Evolutionary conservation across 345 rosid genomes (phyloP).

Genomic region (Melaleuca alternifolia): DNA sequence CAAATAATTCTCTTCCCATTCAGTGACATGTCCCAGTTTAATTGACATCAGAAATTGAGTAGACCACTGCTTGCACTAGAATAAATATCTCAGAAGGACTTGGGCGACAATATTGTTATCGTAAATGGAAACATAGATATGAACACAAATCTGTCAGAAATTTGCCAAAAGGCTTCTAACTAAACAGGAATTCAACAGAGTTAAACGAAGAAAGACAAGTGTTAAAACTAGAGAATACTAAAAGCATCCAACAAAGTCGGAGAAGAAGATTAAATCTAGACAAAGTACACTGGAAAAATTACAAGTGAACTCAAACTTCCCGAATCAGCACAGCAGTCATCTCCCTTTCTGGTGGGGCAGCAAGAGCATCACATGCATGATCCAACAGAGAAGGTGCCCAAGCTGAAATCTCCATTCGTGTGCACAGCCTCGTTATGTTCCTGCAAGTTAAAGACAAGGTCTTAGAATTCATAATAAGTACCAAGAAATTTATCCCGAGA

Average conservation of each 20-base stretch:
- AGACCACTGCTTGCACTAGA: neutral
- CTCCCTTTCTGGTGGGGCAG: neutral
- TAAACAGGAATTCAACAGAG: neutral
- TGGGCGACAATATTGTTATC: neutral
- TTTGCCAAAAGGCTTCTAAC: neutral
- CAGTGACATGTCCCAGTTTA: neutral
- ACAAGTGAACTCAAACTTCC: neutral
- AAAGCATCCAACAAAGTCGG: neutral
- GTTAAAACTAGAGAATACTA: neutral
- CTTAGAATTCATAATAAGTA: neutral
- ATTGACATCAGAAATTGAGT: neutral
- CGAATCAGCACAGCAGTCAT: neutral
- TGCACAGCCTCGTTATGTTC: conserved; percentile 17
- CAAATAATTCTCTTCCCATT: neutral
- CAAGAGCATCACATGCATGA: conserved; percentile 18
- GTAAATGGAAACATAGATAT: neutral
- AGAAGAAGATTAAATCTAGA: neutral
- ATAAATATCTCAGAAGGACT: neutral
- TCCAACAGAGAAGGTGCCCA: conserved; percentile 28
- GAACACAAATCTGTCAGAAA: neutral
- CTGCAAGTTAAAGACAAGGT: conserved; percentile 16
- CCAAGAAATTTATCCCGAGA: neutral
- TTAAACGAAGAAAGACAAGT: neutral
- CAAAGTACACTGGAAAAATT: neutral
- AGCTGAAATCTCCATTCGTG: conserved; percentile 36